These are phyloP conservation scores for Tolypocladium album DNA, from an alignment of 2,329 filamentous ascomycete genomes.

Conservation along the genomic window DNA sequence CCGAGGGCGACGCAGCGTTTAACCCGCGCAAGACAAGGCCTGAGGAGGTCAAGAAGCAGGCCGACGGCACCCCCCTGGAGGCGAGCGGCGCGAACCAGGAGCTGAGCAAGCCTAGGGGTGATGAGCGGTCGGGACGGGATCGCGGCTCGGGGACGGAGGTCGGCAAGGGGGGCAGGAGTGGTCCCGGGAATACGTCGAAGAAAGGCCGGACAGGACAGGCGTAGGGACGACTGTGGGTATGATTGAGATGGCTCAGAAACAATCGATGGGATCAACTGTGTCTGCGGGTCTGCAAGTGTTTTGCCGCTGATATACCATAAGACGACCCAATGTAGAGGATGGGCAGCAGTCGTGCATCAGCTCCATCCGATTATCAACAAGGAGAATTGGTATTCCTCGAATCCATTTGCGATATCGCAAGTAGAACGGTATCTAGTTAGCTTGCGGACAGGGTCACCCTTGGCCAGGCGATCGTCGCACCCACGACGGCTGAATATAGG, in stretches of 20 bases:
- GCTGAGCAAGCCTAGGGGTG: slow-evolving; percentile 27
- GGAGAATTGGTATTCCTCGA: background rate
- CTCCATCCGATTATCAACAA: background rate
- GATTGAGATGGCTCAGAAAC: background rate
- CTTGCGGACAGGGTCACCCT: background rate
- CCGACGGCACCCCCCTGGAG: slow-evolving; percentile 23
- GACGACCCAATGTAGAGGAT: too few relatives aligned
- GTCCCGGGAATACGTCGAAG: slow-evolving; percentile 18
- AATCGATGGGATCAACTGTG: background rate
- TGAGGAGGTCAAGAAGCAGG: slow-evolving; percentile 41
- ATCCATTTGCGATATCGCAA: background rate
- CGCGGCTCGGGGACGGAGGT: slow-evolving; percentile 21
- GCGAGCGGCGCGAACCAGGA: slow-evolving; percentile 33
- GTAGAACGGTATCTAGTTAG: too few relatives aligned
- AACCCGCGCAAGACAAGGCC: slow-evolving; percentile 58
- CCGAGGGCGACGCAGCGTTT: slow-evolving; percentile 53
- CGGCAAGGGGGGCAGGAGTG: slow-evolving; percentile 22
- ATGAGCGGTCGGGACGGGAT: slow-evolving; percentile 22
- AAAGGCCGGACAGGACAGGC: slow-evolving; percentile 8
- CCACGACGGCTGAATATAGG: background rate
- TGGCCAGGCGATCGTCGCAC: background rate
- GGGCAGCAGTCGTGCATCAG: background rate
- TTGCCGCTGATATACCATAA: too few relatives aligned
- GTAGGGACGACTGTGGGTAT: background rate
- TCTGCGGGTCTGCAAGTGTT: background rate